Base-by-base conservation (phyloP, 257 asterid genomes). In the Ophiorrhiza pumila region DNA sequence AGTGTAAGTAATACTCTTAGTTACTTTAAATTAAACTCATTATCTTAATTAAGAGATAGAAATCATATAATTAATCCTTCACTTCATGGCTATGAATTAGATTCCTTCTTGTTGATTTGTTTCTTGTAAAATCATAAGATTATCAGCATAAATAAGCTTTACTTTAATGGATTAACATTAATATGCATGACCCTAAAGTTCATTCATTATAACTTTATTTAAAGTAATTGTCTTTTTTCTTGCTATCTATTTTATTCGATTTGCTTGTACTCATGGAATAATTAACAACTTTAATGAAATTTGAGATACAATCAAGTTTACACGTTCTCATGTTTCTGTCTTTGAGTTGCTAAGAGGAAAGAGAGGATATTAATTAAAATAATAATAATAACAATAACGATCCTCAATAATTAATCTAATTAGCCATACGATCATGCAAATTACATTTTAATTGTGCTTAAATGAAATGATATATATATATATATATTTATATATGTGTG, bases 181-280 rank as follows among this genome's bases (percentile, higher is more conserved):
- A n/a, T n/a, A n/a, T n/a, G n/a, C n/a, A 22, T 50, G 65, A 31
- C 42, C 37, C 56, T 46, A 46, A 67, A 74, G 75, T 27, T 73
- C 41, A 60, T 27, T 73, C 41, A 60, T n/a, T 63, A 55, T 15
- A 71, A 31, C 71, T 46, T 81, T 65, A n/a, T 1, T 74, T 56
- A 77, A 76, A 76, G 72, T 32, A 69, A 31, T 73, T 43, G 50
- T 10, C 25, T 23, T 57, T 64, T 74, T 70, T 65, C 56, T 74
- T 10, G 29, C 50, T 74, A 77, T 76, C 57, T 20, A 68, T 59
- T 52, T 71, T 74, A 77, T 77, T 74, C 82, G 71, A 66, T 77
- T 70, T 81, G 82, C 55, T 60, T 63, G 77, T 69, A 68, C 73
- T 37, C 71, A 77, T 64, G 67, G 74, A 74, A 81, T 69, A 74